Base-by-base conservation (phyloP, 805 yeast species). In the Candida mattraensis region DNA sequence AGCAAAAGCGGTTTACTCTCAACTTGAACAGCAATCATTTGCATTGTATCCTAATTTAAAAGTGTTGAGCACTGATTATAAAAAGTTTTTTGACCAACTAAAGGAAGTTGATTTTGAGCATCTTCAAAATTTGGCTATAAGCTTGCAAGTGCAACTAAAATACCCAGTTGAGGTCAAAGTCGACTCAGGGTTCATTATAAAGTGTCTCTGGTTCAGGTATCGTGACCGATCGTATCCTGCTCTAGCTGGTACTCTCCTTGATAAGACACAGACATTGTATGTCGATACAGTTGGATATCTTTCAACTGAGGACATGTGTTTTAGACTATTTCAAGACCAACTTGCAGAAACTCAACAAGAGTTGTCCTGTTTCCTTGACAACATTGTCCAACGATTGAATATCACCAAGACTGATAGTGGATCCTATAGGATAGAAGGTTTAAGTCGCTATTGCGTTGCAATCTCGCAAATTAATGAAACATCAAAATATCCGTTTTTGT, bases 141-240 rank as follows among this genome's bases (percentile, higher is more conserved):
- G 5, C 8, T n/a, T 38, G 22, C 28, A 33, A 4, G n/a, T n/a
- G n/a, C n/a, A n/a, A n/a, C 17, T 35, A 8, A 10, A 14, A n/a
- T 42, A 20, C 29, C 45, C 30, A 24, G 22, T n/a, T 5, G 21
- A 28, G 8, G 30, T 45, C 9, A 13, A 18, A 8, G 24, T 35
- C 4, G 35, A 39, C 14, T 17, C 39, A 3, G 36, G 31, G 8
- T 46, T 47, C 23, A 22, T 50, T 12, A 11, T 50, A 1, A 39
- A 45, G 9, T 36, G 48, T 6, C 13, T 58, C 8, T 35, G 45
- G 40, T 39, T 44, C 25, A 40, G 33, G 13, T 54, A 24, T 36
- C 16, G 34, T 13, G 36, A 35, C 18, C n/a, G n/a, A n/a, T n/a
- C n/a, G n/a, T n/a, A n/a, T n/a, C n/a, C n/a, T n/a, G n/a, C n/a